Percentiles rank a stretch among this genome's conserved stretches.
Conservation (phyloP, 2,329 filamentous ascomycete genomes). For the Emmonsiellopsis sp. region DNA sequence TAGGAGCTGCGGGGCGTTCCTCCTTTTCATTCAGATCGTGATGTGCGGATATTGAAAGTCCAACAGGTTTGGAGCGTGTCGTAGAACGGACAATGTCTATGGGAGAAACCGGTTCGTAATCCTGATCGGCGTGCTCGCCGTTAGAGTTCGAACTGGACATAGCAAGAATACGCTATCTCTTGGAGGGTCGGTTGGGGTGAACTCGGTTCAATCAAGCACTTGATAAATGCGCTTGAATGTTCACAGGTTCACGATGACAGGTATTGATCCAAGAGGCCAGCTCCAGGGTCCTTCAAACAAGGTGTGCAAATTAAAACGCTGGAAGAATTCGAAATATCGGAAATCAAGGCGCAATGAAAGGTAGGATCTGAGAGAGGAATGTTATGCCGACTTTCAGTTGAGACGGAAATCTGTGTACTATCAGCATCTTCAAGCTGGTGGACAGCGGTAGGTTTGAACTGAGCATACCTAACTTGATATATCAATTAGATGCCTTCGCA, state of each 20-base stretch:
- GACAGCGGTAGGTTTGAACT: too few relatives aligned
- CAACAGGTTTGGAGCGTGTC: slow-evolving; percentile 22
- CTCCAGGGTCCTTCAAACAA: background rate
- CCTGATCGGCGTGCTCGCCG: slow-evolving; percentile 6
- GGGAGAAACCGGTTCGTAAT: slow-evolving; percentile 26
- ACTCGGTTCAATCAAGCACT: background rate
- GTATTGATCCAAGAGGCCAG: background rate
- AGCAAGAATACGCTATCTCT: background rate
- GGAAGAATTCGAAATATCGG: background rate
- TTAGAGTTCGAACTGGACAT: slow-evolving; percentile 11
- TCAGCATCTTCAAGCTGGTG: too few relatives aligned
- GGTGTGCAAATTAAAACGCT: background rate
- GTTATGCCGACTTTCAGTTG: too few relatives aligned
- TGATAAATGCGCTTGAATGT: background rate
- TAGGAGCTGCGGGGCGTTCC: slow-evolving; percentile 21
- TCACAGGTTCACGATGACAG: background rate
- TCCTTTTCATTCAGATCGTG: slow-evolving; percentile 11
- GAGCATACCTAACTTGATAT: too few relatives aligned
- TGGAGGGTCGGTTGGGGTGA: background rate
- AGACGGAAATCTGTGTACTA: too few relatives aligned
- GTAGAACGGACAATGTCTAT: slow-evolving; percentile 26
- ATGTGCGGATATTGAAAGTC: slow-evolving; percentile 18
- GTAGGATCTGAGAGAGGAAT: too few relatives aligned
- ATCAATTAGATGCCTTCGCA: too few relatives aligned
- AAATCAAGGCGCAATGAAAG: background rate